Evolutionary conservation across 2,329 filamentous ascomycete species (phyloP).

Genomic region (Fusarium sulawesiense): DNA sequence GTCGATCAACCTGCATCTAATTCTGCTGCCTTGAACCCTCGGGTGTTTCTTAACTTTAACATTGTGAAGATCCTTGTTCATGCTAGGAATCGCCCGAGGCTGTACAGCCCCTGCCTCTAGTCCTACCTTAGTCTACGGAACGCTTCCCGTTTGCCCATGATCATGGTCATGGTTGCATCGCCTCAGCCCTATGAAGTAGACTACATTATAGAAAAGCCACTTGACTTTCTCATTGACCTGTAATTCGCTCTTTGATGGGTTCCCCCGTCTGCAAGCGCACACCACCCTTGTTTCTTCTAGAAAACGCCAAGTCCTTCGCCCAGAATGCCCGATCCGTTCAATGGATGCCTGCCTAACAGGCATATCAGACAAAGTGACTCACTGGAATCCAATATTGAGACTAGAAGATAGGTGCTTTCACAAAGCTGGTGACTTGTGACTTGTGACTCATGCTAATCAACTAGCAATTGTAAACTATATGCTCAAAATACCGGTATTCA

Average conservation of each 20-base stretch:
- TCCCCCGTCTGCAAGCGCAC: slow-evolving; percentile 12
- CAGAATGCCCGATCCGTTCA: not conserved
- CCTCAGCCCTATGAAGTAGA: slow-evolving; percentile 31
- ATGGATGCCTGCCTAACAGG: slow-evolving; percentile 19
- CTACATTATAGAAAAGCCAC: slow-evolving; percentile 1
- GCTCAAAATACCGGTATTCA: slow-evolving; percentile 16
- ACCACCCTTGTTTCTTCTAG: slow-evolving; percentile 27
- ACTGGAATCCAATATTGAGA: not conserved
- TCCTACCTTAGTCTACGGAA: not conserved
- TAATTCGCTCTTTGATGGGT: not conserved
- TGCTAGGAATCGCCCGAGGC: slow-evolving; percentile 30
- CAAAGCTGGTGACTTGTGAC: not conserved
- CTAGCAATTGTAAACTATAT: not conserved
- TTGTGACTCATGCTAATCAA: not conserved
- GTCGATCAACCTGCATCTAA: slow-evolving; percentile 15
- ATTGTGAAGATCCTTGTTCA: slow-evolving; percentile 1
- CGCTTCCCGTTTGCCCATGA: not conserved
- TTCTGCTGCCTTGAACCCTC: slow-evolving; percentile 26
- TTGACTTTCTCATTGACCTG: not conserved
- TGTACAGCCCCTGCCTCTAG: slow-evolving; percentile 22
- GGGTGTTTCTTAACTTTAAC: slow-evolving; percentile 12
- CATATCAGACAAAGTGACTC: slow-evolving; percentile 3
- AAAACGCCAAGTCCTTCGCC: slow-evolving; percentile 14
- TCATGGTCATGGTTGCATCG: slow-evolving; percentile 15
- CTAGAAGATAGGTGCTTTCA: not conserved